Conservation (phyloP, 2,329 filamentous ascomycete species). For the Talaromyces piceae region DNA sequence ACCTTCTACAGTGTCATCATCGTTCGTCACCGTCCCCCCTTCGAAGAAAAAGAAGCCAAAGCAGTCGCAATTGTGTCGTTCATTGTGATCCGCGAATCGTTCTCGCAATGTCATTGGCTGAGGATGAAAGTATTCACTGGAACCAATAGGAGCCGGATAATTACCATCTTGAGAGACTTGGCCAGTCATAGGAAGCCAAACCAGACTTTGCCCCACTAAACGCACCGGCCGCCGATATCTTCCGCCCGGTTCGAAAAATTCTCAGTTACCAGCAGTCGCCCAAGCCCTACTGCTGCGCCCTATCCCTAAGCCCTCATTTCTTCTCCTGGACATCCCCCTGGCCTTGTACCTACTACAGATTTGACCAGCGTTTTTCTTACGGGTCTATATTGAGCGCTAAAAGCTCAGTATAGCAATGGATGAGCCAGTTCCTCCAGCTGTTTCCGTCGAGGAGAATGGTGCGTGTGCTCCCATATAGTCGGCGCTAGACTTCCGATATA, state of each 20-base stretch:
- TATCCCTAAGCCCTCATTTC: constrained; percentile 44
- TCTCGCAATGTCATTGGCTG: neutral
- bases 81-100: neutral
- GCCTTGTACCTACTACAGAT: constrained; percentile 12
- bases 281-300: constrained; percentile 40
- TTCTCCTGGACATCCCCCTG: constrained; percentile 34
- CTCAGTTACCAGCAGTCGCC: constrained; percentile 7
- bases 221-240: neutral
- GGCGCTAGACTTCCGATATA: neutral
- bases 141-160: neutral
- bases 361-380: constrained; percentile 21
- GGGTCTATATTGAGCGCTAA: constrained; percentile 30
- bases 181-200: neutral
- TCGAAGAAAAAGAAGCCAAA: neutral
- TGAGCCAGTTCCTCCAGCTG: constrained; percentile 20
- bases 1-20: neutral
- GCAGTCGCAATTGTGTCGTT: neutral
- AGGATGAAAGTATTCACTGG: too few species aligned
- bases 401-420: constrained; percentile 23
- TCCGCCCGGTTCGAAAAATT: constrained; percentile 9
- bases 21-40: neutral
- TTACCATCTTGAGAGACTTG: neutral
- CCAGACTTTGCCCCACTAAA: neutral
- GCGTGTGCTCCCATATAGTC: constrained; percentile 12
- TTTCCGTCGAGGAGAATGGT: constrained; percentile 29